Conservation (phyloP, 2,329 filamentous ascomycete genomes). For the Rutstroemia sydowiana region DNA sequence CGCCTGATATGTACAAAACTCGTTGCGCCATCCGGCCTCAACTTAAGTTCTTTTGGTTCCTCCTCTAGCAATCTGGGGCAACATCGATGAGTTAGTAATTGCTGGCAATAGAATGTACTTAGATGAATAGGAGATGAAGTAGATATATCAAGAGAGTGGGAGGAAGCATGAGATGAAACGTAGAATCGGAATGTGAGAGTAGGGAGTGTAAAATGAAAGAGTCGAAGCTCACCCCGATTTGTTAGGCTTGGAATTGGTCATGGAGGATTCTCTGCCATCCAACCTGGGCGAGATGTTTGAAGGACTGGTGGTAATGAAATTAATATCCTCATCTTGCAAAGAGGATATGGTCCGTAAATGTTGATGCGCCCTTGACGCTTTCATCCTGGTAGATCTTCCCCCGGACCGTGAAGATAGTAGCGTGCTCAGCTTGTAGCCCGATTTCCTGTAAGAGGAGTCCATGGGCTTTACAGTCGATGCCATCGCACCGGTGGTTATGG, state of each 20-base stretch:
- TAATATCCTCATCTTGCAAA: not conserved
- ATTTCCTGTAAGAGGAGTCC: constrained; percentile 10
- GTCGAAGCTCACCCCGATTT: too few relatives aligned
- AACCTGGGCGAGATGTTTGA: too few relatives aligned
- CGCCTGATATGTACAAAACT: constrained; percentile 10
- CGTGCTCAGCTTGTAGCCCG: constrained; percentile 10
- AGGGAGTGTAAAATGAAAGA: too few relatives aligned
- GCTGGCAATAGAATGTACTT: not conserved
- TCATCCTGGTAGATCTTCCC: constrained; percentile 4
- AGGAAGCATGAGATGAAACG: too few relatives aligned
- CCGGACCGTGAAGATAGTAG: constrained; percentile 10
- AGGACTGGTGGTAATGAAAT: not conserved
- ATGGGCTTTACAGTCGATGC: constrained; percentile 13
- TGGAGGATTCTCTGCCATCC: not conserved
- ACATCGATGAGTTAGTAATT: constrained; percentile 3
- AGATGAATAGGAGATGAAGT: too few relatives aligned
- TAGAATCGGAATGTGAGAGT: too few relatives aligned
- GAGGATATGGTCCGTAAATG: constrained; percentile 1
- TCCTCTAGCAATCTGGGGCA: too few relatives aligned
- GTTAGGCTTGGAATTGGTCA: not conserved
- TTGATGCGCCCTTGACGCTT: not conserved
- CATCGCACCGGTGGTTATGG: constrained; percentile 15
- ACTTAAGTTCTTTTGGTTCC: constrained; percentile 4
- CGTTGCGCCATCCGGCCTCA: constrained; percentile 14
- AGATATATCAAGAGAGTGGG: too few relatives aligned